A percentile compares a stretch with the other conserved stretches of the same genome.
These are phyloP conservation scores for Pyricularia sp. DNA, from an alignment of 2,329 filamentous ascomycete genomes.

Conservation along the genomic window DNA sequence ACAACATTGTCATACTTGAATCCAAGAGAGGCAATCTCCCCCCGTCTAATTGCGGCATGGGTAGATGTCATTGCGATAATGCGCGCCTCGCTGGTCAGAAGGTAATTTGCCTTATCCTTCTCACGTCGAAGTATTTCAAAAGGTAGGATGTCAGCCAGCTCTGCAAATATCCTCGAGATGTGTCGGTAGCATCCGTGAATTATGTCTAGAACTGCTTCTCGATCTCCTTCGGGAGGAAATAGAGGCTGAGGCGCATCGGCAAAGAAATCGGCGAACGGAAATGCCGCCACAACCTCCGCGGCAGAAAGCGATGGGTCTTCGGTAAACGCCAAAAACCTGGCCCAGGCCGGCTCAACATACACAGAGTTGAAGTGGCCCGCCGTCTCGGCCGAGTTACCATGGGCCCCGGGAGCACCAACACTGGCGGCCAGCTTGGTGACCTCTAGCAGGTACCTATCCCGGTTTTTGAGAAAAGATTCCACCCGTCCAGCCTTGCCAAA, in stretches of 20 bases:
- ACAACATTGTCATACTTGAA: constrained; percentile 97
- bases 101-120: constrained; percentile 89
- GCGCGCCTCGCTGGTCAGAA: constrained; percentile 88
- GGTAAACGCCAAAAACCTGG: constrained; percentile 60
- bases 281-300: constrained; percentile 54
- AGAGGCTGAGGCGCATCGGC: constrained; percentile 75
- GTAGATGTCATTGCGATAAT: constrained; percentile 99
- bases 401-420: constrained; percentile 80
- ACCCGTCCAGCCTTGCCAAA: constrained; percentile 93
- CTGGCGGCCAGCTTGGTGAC: constrained; percentile 77
- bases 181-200: constrained; percentile 79
- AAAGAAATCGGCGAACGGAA: constrained; percentile 86
- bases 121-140: constrained; percentile 87
- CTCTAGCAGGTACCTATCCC: constrained; percentile 63
- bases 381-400: constrained; percentile 91
- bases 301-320: constrained; percentile 41
- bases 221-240: constrained; percentile 54
- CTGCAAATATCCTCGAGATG: constrained; percentile 78
- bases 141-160: constrained; percentile 83
- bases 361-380: constrained; percentile 93
- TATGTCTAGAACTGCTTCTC: constrained; percentile 59
- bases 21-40: constrained; percentile 80
- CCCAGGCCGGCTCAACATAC: constrained; percentile 81
- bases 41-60: constrained; percentile 85
- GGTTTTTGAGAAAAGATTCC: constrained; percentile 86